Percentiles rank a stretch among this genome's conserved stretches.
Conservation (phyloP, 179 eudicot species). For the Beta lomatogona region DNA sequence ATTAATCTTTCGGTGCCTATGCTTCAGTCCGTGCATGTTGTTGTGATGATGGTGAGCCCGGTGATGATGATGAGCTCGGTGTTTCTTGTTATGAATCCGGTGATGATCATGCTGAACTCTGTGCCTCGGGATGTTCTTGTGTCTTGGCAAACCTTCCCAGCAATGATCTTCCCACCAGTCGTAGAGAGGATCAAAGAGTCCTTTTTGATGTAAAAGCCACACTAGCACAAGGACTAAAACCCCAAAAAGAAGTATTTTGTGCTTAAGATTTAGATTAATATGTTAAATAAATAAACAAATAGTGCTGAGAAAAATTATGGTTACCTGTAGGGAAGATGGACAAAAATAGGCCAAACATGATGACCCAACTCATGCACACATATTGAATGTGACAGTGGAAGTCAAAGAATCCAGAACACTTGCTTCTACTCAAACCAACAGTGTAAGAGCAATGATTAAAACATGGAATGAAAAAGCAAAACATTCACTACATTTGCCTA, state of each 20-base stretch:
- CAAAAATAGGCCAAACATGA: slow-evolving; percentile 70
- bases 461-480: background rate
- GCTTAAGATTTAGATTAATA: background rate
- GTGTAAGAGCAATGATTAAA: slow-evolving; percentile 11
- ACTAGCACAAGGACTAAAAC: slow-evolving; percentile 61
- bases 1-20: slow-evolving; percentile 29
- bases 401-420: slow-evolving; percentile 80
- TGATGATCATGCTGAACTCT: slow-evolving; percentile 29
- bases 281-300: background rate
- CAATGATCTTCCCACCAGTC: slow-evolving; percentile 93
- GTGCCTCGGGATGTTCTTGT: slow-evolving; percentile 31
- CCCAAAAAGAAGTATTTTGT: background rate
- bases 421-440: slow-evolving; percentile 52
- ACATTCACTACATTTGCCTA: background rate
- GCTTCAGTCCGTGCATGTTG: slow-evolving; percentile 33
- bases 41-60: slow-evolving; percentile 36
- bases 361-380: slow-evolving; percentile 88
- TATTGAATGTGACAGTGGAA: slow-evolving; percentile 90
- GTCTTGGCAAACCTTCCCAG: slow-evolving; percentile 38
- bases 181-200: slow-evolving; percentile 83
- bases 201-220: slow-evolving; percentile 95
- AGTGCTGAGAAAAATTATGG: background rate
- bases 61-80: slow-evolving; percentile 19
- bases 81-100: slow-evolving; percentile 31
- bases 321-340: slow-evolving; percentile 87